phyloP scores from a whole-genome alignment of 1,139 yeast species.

The Candida tropicalis region DNA sequence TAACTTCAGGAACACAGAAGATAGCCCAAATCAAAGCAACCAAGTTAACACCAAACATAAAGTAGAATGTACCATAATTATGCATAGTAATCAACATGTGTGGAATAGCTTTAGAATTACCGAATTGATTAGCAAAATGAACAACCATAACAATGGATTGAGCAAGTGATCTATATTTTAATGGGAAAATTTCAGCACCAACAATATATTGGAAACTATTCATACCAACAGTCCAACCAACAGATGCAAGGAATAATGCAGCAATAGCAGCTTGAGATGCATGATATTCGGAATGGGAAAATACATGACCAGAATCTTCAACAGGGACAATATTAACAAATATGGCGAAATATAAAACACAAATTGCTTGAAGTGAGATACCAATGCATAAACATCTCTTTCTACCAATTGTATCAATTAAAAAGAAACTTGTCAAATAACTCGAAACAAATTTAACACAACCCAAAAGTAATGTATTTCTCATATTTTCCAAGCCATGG shows the following conservation, averaged over 20 bases:
- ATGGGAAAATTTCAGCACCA: constrained; percentile 58
- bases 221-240: constrained; percentile 64
- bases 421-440: constrained; percentile 42
- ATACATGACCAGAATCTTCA: constrained; percentile 22
- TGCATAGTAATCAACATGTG: constrained; percentile 47
- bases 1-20: constrained; percentile 53
- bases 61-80: constrained; percentile 52
- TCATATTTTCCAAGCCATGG: constrained; percentile 30
- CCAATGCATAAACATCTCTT: constrained; percentile 37
- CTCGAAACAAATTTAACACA: constrained; percentile 44
- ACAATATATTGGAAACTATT: constrained; percentile 56
- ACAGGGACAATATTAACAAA: constrained; percentile 48
- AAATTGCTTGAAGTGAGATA: constrained; percentile 30
- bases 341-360: constrained; percentile 39
- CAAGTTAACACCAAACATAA: constrained; percentile 44
- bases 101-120: constrained; percentile 56
- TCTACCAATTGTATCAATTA: constrained; percentile 45
- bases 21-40: constrained; percentile 47
- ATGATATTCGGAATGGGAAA: constrained; percentile 29
- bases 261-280: constrained; percentile 53
- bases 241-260: constrained; percentile 50
- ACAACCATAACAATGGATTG: constrained; percentile 53
- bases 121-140: constrained; percentile 58
- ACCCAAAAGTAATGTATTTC: constrained; percentile 46
- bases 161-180: constrained; percentile 51